phyloP scores from a whole-genome alignment of 202 grass and related monocot genomes.

The Eragrostis tef region DNA sequence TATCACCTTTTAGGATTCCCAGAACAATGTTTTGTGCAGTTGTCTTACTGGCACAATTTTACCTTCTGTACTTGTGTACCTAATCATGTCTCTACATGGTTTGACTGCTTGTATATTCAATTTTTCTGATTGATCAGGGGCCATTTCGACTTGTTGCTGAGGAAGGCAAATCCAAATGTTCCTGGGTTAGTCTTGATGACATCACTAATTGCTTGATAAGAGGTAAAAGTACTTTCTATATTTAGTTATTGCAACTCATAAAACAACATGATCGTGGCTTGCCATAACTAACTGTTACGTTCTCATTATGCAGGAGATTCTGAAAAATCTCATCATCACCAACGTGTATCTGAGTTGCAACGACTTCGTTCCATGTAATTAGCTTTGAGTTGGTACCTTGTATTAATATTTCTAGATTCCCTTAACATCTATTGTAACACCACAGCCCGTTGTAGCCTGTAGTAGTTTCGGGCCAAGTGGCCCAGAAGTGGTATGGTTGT shows the following conservation, averaged over 20 bases:
- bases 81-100: not conserved
- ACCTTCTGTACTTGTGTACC: constrained; percentile 27
- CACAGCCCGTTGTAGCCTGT: no score
- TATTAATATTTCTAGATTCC: constrained; percentile 31
- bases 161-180: constrained; percentile 98
- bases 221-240: constrained; percentile 49
- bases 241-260: constrained; percentile 25
- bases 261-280: constrained; percentile 17
- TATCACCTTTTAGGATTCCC: not conserved
- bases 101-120: constrained; percentile 35
- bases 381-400: constrained; percentile 1
- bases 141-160: constrained; percentile 97
- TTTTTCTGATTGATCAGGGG: constrained; percentile 56
- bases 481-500: no score
- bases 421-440: no score
- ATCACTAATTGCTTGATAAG: constrained; percentile 90
- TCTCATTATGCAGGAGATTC: constrained; percentile 75
- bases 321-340: constrained; percentile 92
- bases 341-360: constrained; percentile 90
- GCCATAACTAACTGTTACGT: constrained; percentile 19
- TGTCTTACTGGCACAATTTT: constrained; percentile 20
- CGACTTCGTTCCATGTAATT: constrained; percentile 98
- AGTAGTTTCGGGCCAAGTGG: no score
- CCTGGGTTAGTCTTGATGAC: constrained; percentile 99
- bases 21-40: constrained; percentile 1